These are phyloP conservation scores for Diutina neorugosa DNA, from an alignment of 1,139 yeast genomes.

Conservation along the genomic window DNA sequence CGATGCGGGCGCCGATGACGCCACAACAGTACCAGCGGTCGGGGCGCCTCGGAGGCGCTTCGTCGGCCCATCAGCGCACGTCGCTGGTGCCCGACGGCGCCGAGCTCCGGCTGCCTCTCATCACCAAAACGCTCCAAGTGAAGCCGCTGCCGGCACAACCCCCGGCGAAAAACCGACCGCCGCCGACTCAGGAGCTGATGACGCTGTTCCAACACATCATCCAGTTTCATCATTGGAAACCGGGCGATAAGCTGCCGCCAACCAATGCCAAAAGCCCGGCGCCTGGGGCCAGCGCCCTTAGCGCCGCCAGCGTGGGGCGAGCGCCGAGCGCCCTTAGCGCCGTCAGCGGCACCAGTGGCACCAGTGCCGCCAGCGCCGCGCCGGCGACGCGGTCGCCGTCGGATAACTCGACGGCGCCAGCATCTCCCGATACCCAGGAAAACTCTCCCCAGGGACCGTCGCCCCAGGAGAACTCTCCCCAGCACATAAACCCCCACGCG, in stretches of 20 bases:
- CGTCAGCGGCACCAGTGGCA: background rate
- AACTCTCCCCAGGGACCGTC: background rate
- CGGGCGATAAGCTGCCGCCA: conserved; percentile 12
- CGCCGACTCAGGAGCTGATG: conserved; percentile 38
- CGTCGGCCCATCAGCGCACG: background rate
- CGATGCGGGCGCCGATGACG: background rate
- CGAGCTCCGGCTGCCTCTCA: background rate
- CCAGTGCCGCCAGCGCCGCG: background rate
- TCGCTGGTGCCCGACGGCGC: background rate
- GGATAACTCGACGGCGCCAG: background rate
- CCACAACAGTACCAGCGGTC: background rate
- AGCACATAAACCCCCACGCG: background rate
- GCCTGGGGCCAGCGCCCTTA: background rate
- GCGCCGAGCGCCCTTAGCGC: background rate
- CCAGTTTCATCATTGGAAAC: conserved; percentile 44
- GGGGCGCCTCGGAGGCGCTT: background rate
- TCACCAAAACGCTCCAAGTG: conserved; percentile 18
- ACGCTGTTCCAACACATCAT: conserved; percentile 40
- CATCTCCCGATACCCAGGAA: background rate
- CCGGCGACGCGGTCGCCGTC: background rate
- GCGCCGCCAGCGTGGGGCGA: background rate
- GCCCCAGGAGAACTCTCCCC: background rate
- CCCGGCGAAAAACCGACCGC: conserved; percentile 23
- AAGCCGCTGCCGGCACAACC: conserved; percentile 36
- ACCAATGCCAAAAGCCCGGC: background rate